Evolutionary conservation across 495 filamentous ascomycete genomes (phyloP).

Genomic region (Aspergillus bertholletiae): DNA sequence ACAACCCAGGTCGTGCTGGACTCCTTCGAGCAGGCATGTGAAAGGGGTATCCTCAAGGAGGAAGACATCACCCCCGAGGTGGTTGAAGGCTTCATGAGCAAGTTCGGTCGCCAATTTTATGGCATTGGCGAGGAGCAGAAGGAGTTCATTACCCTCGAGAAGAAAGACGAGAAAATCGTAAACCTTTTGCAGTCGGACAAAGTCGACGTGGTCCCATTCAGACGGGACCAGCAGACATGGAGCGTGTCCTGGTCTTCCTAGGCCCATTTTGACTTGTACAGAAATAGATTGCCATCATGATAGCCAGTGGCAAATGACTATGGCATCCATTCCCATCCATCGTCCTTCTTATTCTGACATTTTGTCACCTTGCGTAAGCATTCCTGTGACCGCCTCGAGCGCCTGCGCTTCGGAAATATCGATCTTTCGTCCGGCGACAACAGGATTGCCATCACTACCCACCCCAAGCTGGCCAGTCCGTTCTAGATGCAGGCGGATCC

Average conservation of each 20-base stretch:
- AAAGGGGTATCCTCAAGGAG: slow-evolving; percentile 60
- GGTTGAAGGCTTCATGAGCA: slow-evolving; percentile 71
- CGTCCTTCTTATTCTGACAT: slow-evolving; percentile 15
- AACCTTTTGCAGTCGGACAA: slow-evolving; percentile 46
- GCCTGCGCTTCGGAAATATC: slow-evolving; percentile 43
- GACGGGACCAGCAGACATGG: slow-evolving; percentile 65
- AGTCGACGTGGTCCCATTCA: slow-evolving; percentile 68
- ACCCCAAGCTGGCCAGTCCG: slow-evolving; percentile 40
- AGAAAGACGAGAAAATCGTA: slow-evolving; percentile 54
- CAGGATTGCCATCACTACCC: slow-evolving; percentile 33
- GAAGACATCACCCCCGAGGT: slow-evolving; percentile 67
- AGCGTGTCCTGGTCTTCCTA: slow-evolving; percentile 45
- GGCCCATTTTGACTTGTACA: neutral
- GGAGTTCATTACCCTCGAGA: slow-evolving; percentile 60
- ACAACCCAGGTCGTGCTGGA: slow-evolving; percentile 70
- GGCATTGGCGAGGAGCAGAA: slow-evolving; percentile 43
- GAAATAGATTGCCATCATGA: neutral
- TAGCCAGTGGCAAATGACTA: neutral
- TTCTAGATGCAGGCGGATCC: slow-evolving; percentile 49
- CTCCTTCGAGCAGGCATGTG: slow-evolving; percentile 66
- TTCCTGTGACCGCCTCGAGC: slow-evolving; percentile 40
- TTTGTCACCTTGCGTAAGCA: slow-evolving; percentile 35
- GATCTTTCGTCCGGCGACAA: slow-evolving; percentile 40
- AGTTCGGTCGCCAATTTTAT: slow-evolving; percentile 75
- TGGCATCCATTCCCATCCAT: neutral